Evolutionary conservation across 2,329 filamentous ascomycete species (phyloP).

Genomic region (Pseudogymnoascus verrucosus): DNA sequence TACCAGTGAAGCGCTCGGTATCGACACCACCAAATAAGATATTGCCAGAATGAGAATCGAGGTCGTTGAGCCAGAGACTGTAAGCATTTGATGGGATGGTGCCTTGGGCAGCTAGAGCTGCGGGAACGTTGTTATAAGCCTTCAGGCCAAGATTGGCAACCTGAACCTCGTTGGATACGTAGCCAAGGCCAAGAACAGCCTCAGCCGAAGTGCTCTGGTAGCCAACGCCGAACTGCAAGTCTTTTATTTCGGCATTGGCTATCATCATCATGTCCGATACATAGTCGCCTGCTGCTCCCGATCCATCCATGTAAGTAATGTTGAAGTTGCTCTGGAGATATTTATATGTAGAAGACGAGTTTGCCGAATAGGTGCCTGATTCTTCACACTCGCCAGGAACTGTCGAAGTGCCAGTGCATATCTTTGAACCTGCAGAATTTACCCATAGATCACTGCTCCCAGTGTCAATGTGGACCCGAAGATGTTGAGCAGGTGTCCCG

Average conservation of each 20-base stretch:
- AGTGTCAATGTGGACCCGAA: constrained; percentile 57
- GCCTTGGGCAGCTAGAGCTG: constrained; percentile 52
- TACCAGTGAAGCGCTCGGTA: constrained; percentile 53
- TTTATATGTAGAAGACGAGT: constrained; percentile 66
- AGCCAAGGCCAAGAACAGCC: constrained; percentile 82
- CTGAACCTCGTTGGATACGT: constrained; percentile 68
- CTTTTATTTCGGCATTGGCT: constrained; percentile 42
- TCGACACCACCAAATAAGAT: constrained; percentile 73
- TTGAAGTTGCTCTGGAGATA: constrained; percentile 73
- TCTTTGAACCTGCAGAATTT: constrained; percentile 53
- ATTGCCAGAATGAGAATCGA: constrained; percentile 55
- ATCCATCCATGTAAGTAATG: constrained; percentile 80
- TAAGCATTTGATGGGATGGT: constrained; percentile 60
- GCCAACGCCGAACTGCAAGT: constrained; percentile 66
- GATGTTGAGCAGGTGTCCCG: constrained; percentile 50
- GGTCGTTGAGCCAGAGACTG: constrained; percentile 68
- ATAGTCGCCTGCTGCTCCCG: constrained; percentile 70
- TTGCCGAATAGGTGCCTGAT: constrained; percentile 61
- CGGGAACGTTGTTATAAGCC: constrained; percentile 62
- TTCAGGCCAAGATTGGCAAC: constrained; percentile 46
- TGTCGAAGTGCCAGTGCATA: constrained; percentile 44
- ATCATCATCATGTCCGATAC: constrained; percentile 64
- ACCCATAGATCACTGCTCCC: constrained; percentile 65
- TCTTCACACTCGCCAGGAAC: constrained; percentile 31
- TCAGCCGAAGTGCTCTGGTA: constrained; percentile 54